Evolutionary conservation across 2,329 filamentous ascomycete species (phyloP).

Genomic region (Xylariaceae sp.): DNA sequence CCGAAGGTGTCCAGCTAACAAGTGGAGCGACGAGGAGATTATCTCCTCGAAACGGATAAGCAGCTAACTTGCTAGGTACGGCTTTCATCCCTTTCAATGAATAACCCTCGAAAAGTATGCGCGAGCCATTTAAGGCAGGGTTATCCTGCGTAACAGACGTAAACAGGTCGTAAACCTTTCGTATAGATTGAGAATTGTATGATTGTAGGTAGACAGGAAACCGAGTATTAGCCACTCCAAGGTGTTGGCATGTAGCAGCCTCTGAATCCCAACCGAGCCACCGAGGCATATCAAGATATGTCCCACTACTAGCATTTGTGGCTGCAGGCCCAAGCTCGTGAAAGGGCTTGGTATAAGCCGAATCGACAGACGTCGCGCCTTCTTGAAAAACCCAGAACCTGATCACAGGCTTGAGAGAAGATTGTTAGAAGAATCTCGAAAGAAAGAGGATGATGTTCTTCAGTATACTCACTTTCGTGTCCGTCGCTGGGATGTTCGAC

Average conservation of each 20-base stretch:
- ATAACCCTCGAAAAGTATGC: constrained; percentile 35
- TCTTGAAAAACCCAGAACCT: constrained; percentile 31
- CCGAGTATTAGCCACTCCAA: constrained; percentile 26
- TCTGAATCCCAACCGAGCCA: constrained; percentile 20
- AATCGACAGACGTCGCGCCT: constrained; percentile 25
- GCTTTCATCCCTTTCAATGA: constrained; percentile 28
- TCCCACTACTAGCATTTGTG: constrained; percentile 6
- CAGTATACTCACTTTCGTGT: constrained; percentile 24
- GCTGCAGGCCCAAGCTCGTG: constrained; percentile 19
- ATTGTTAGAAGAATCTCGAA: background rate
- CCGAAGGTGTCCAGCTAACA: constrained; percentile 39
- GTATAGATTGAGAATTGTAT: constrained; percentile 45
- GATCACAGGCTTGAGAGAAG: constrained; percentile 28
- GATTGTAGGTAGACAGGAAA: constrained; percentile 32
- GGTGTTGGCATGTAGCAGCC: constrained; percentile 25
- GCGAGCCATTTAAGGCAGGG: constrained; percentile 39
- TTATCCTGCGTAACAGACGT: constrained; percentile 39
- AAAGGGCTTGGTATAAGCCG: constrained; percentile 26
- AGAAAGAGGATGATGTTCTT: constrained; percentile 10
- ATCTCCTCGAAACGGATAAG: constrained; percentile 27
- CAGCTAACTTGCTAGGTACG: constrained; percentile 24
- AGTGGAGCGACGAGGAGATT: constrained; percentile 32
- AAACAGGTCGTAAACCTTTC: constrained; percentile 46
- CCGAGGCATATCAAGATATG: constrained; percentile 26
- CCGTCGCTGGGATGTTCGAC: constrained; percentile 20